Conservation (phyloP, 1,139 yeast genomes). For the Magnusiomyces ingens region DNA sequence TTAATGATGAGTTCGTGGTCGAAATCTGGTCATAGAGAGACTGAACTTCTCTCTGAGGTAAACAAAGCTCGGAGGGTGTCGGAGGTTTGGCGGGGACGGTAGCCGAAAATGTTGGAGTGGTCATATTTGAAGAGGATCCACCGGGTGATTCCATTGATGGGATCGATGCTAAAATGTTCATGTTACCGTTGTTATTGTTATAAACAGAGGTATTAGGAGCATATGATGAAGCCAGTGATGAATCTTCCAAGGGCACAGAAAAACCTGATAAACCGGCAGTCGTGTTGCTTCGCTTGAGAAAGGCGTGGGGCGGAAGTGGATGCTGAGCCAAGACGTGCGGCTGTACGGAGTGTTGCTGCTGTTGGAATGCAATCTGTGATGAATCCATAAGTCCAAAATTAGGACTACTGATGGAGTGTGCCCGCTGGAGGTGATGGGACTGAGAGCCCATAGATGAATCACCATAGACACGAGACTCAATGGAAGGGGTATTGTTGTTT, state of each 20-base stretch:
- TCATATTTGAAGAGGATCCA: neutral
- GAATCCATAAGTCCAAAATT: neutral
- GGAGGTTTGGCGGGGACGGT: neutral
- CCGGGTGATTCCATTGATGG: neutral
- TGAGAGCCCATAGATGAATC: no score
- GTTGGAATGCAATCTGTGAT: neutral
- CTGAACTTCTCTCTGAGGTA: neutral
- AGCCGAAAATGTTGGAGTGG: neutral
- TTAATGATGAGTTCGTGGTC: neutral
- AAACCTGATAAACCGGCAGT: neutral
- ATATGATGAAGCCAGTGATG: no score
- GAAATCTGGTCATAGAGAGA: no score
- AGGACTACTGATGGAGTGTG: no score
- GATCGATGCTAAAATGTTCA: slow-evolving; percentile 6
- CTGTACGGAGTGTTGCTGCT: neutral
- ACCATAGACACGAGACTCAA: no score
- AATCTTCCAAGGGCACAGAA: neutral
- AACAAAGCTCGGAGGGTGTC: neutral
- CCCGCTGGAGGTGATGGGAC: neutral
- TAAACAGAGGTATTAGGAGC: neutral
- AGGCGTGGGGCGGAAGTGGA: neutral
- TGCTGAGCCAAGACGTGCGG: neutral
- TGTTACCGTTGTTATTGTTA: slow-evolving; percentile 17
- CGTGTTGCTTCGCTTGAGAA: neutral
- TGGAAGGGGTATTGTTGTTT: no score